phyloP scores from a whole-genome alignment of 345 rosid species.

The Zanthoxylum bungeanum region DNA sequence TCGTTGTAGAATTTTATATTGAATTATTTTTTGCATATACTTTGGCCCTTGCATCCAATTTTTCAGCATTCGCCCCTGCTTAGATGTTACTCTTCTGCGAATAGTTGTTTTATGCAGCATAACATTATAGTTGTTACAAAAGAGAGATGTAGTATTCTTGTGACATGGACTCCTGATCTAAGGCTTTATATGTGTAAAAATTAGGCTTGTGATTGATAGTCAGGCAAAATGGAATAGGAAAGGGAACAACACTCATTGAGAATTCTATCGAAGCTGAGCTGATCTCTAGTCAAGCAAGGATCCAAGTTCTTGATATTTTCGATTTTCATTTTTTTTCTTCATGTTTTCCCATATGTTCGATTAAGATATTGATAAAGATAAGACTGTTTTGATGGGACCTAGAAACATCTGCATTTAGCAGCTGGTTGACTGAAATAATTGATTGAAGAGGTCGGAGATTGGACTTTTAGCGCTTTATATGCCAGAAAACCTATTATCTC shows the following conservation, averaged over 20 bases:
- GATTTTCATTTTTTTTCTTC: not conserved
- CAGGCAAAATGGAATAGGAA: not conserved
- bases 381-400: not conserved
- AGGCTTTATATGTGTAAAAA: not conserved
- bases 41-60: no score
- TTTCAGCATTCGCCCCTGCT: no score
- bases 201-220: not conserved
- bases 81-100: not conserved
- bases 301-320: not conserved
- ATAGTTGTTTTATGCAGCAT: not conserved
- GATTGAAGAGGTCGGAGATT: slow-evolving; percentile 2
- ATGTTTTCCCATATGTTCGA: not conserved
- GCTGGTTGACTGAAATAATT: not conserved
- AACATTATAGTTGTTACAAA: not conserved
- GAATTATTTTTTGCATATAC: no score
- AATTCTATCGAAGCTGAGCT: not conserved
- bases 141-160: not conserved
- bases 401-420: not conserved
- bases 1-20: no score
- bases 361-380: not conserved
- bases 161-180: not conserved
- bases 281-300: not conserved
- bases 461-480: not conserved
- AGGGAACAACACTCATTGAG: not conserved
- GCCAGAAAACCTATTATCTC: not conserved